Evolutionary conservation across 495 filamentous ascomycete species (phyloP), one percentile per base, ranked within the genome.

Genomic region (Opeltia flavorubescens): DNA sequence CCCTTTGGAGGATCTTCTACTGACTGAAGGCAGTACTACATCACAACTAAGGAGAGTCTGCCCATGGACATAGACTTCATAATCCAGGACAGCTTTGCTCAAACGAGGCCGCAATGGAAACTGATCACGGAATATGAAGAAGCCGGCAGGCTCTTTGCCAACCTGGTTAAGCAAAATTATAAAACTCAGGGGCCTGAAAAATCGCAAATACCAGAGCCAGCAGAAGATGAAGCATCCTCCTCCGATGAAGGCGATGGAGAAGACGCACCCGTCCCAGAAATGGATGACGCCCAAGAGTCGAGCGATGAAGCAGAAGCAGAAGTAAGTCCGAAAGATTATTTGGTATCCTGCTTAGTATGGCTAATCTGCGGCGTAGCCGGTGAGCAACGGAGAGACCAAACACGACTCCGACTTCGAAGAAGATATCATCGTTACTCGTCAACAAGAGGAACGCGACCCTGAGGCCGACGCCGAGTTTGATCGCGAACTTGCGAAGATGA

Each of bases 31-130:
- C 44, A 89, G 76, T 95, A 95, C 59, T 99, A 99, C 68, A 82
- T 95, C 50, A 78, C 81, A 55, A 84, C 83, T n/a, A 99, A 99
- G 62, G 84, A 93, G 9, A 72, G 84, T 2, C 60, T 95, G 34
- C 93, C 91, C 2, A 95, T 96, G 87, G 91, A 96, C 56, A 81
- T 95, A 44, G 91, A 99, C 51, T 99, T 96, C 64, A 80, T 95
- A 34, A 76, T 95, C 23, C 91, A 95, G 59, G 91, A 99, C 62
- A 89, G 84, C 1, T 95, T 82, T 62, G 75, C 80, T 17, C 63
- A 82, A 39, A 81, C 83, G 13, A 72, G 91, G 51, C 91, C 93
- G 12, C 83, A 94, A 61, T 95, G 89, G 91, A 88, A 89, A 59
- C 66, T 96, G 35, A 76, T 78, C 17, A 76, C 76, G 5, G 83